These are phyloP conservation scores for Cystoderma amianthinum DNA, from an alignment of 768 basidiomycete species.

Conservation along the genomic window DNA sequence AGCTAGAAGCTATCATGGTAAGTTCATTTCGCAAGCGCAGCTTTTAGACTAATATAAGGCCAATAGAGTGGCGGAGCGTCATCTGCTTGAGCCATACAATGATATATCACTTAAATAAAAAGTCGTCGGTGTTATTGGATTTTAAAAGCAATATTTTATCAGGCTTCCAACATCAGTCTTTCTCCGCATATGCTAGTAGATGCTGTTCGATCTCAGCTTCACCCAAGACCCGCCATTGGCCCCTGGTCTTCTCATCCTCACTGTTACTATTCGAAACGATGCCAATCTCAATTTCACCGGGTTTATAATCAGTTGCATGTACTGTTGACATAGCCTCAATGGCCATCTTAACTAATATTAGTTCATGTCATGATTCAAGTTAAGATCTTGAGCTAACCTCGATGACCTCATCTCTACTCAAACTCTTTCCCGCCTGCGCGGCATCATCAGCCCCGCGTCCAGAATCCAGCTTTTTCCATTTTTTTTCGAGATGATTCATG, in stretches of 20 bases:
- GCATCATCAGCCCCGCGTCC: constrained; percentile 78
- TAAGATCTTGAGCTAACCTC: constrained; percentile 53
- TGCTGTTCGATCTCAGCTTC: constrained; percentile 75
- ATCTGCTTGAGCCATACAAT: not conserved
- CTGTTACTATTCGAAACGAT: constrained; percentile 75
- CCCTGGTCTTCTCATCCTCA: constrained; percentile 65
- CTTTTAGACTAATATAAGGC: constrained; percentile 4
- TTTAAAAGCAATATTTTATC: too few species aligned
- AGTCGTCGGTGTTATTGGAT: too few species aligned
- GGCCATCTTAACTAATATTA: constrained; percentile 53
- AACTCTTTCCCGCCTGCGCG: constrained; percentile 62
- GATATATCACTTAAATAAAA: too few species aligned
- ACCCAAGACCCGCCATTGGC: constrained; percentile 73
- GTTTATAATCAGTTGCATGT: constrained; percentile 93
- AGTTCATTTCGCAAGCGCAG: constrained; percentile 13
- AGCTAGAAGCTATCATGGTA: constrained; percentile 66
- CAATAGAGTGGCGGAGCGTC: constrained; percentile 67
- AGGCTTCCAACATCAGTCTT: constrained; percentile 44
- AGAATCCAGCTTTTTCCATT: constrained; percentile 91
- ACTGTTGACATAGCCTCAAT: constrained; percentile 94
- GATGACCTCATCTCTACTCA: constrained; percentile 75
- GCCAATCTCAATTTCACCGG: constrained; percentile 93
- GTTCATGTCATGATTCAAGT: not conserved
- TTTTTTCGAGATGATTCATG: constrained; percentile 97
- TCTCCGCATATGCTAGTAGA: constrained; percentile 83